These are phyloP conservation scores for Podosphaera leucotricha DNA, from an alignment of 2,329 filamentous ascomycete species.

Conservation along the genomic window DNA sequence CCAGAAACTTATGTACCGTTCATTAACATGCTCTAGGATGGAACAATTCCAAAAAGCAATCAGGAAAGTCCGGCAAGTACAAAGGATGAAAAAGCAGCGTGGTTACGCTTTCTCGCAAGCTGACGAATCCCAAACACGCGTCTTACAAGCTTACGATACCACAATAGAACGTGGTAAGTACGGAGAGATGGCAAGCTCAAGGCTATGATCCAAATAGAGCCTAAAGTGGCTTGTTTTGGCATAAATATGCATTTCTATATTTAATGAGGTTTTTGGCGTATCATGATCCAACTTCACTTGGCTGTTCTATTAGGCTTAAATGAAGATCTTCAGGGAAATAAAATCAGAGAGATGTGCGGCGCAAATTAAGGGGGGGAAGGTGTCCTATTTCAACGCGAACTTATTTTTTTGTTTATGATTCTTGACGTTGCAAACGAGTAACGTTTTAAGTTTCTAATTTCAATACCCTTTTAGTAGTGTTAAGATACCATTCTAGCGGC, in stretches of 20 bases:
- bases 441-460: too few relatives aligned
- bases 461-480: too few relatives aligned
- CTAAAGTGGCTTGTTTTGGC: not conserved
- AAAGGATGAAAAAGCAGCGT: constrained; percentile 97
- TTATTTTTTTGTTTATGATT: not conserved
- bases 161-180: constrained; percentile 77
- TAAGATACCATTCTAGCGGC: too few relatives aligned
- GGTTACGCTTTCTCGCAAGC: constrained; percentile 97
- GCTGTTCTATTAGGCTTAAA: not conserved
- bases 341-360: not conserved
- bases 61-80: constrained; percentile 90
- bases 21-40: constrained; percentile 39
- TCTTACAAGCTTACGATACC: constrained; percentile 94
- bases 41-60: constrained; percentile 99
- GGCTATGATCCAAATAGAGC: not conserved
- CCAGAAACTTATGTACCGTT: not conserved
- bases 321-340: not conserved
- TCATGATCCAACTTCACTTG: not conserved
- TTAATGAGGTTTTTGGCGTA: not conserved
- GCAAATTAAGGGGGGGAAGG: not conserved
- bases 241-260: not conserved
- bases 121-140: constrained; percentile 83
- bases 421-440: too few relatives aligned
- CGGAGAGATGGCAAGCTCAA: constrained; percentile 55
- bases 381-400: not conserved